phyloP scores from a whole-genome alignment of 495 filamentous ascomycete genomes.

The Trichoderma virens region DNA sequence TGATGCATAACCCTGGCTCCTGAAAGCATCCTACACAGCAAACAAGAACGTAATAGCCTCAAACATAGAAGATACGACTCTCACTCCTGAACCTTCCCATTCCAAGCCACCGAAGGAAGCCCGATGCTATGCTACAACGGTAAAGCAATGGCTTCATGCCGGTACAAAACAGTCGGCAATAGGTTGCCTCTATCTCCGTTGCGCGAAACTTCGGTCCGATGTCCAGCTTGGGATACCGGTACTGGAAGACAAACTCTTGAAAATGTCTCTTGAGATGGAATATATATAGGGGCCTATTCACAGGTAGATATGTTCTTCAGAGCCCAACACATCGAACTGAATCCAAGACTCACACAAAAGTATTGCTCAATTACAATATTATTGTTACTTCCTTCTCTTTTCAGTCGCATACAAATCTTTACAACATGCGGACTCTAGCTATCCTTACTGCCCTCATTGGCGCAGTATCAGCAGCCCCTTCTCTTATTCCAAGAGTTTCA shows the following conservation, averaged over 20 bases:
- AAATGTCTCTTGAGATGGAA: background rate
- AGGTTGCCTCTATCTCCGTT: background rate
- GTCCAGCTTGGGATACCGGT: background rate
- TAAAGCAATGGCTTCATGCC: background rate
- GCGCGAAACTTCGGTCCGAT: background rate
- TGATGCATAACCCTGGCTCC: background rate
- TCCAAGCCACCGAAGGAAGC: background rate
- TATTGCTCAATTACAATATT: too few relatives aligned
- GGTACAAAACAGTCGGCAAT: background rate
- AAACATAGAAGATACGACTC: background rate
- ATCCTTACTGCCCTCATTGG: background rate
- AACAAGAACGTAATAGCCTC: too few relatives aligned
- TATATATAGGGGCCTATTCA: background rate
- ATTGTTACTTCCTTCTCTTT: too few relatives aligned
- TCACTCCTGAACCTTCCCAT: background rate
- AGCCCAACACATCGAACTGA: too few relatives aligned
- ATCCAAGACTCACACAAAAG: too few relatives aligned
- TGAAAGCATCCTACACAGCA: background rate
- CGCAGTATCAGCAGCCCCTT: background rate
- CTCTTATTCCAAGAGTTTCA: background rate
- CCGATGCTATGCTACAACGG: background rate
- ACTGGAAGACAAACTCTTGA: background rate
- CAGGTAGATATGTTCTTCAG: background rate
- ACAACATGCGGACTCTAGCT: background rate
- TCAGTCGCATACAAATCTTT: background rate